Evolutionary conservation across 2,329 filamentous ascomycete genomes (phyloP).

Genomic region (Penicillium sp.): DNA sequence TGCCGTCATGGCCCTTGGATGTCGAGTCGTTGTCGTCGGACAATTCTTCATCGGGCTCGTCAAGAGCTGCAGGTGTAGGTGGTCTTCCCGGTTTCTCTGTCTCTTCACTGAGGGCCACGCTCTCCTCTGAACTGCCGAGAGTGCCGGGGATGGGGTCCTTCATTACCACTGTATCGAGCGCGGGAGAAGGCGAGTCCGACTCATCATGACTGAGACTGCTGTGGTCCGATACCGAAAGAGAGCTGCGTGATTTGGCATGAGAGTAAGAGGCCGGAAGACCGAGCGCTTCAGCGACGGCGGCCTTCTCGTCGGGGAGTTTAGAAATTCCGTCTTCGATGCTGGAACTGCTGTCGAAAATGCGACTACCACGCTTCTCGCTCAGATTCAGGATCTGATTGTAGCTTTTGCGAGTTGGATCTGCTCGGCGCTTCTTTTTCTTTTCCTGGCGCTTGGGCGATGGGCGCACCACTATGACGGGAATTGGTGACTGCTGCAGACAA

Average conservation of each 20-base stretch:
- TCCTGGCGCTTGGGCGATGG: constrained; percentile 82
- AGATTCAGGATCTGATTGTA: constrained; percentile 74
- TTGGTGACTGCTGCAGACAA: constrained; percentile 86
- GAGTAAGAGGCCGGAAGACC: constrained; percentile 37
- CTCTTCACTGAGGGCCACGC: constrained; percentile 7
- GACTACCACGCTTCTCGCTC: constrained; percentile 48
- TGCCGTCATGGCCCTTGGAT: not conserved
- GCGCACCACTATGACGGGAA: constrained; percentile 87
- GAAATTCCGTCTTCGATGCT: constrained; percentile 45
- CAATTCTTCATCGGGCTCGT: constrained; percentile 4
- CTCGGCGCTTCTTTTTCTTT: constrained; percentile 78
- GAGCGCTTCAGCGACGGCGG: constrained; percentile 48
- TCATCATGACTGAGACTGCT: constrained; percentile 33
- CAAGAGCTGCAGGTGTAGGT: constrained; percentile 1
- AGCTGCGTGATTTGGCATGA: constrained; percentile 29
- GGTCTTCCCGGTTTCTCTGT: constrained; percentile 6
- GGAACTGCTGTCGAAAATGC: constrained; percentile 49
- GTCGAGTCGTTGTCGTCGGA: constrained; percentile 4
- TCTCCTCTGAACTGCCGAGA: constrained; percentile 26
- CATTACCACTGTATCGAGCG: constrained; percentile 24
- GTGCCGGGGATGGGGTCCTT: constrained; percentile 21
- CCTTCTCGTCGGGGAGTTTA: constrained; percentile 45
- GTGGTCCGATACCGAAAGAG: constrained; percentile 33
- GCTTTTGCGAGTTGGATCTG: constrained; percentile 68
- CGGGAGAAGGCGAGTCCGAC: constrained; percentile 21